Evolutionary conservation across 768 basidiomycete genomes (phyloP), one percentile per base, ranked within the genome.

Genomic region (Sutorius australiensis): DNA sequence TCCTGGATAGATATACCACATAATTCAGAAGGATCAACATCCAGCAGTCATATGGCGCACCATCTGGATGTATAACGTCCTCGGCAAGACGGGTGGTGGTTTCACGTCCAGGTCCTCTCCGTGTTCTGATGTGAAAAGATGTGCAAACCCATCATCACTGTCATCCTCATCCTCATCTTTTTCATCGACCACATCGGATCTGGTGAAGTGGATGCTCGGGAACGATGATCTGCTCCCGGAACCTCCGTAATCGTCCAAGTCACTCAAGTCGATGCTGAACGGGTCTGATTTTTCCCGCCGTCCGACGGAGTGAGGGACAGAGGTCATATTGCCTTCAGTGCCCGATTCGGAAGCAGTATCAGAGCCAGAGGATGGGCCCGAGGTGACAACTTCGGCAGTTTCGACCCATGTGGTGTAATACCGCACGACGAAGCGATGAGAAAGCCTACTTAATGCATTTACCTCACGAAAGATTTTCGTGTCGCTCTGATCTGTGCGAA

Each of bases 11-110:
- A 31, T 6, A 50, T 24, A 50, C 10, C 6, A 3, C 17, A n/a
- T 46, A 5, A 54, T 28, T 31, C n/a, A 3, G 14, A 17, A n/a
- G 12, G 5, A n/a, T 10, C 17, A 42, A 51, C 6, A 33, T 27
- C 16, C 2, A 4, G 19, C 13, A 24, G 3, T 1, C 3, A 32
- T 17, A 27, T 6, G n/a, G 54, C 43, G 46, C 75, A 88, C 91
- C 94, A 98, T 98, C 68, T 95, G 92, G 48, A 98, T 98, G 64
- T 95, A 98, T 17, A 97, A 72, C 8, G 87, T 92, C 54, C 89
- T 67, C 3, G 68, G 68, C 17, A 66, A 50, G 13, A 69, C 66
- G 6, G 55, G 61, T 32, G 67, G 67, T n/a, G 59, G 61, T 55
- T 66, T 71, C 57, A 30, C 41, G 42, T 72, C 63, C 5, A 10